Conservation (phyloP, 2,329 filamentous ascomycete genomes). For the Diaporthe capsici region DNA sequence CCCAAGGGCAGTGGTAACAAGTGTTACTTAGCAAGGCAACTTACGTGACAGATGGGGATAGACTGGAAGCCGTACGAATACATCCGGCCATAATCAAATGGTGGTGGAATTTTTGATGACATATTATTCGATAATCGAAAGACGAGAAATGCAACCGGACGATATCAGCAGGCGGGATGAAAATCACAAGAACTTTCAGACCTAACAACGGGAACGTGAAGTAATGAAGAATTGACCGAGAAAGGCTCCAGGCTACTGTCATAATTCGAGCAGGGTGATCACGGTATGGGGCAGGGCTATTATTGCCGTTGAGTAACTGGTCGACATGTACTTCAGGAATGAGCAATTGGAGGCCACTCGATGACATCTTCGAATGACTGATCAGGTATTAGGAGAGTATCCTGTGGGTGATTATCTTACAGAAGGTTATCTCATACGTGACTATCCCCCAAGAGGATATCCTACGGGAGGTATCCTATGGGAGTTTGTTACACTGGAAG, state of each 20-base stretch:
- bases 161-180: neutral
- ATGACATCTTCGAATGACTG: too few relatives aligned
- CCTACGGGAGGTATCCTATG: too few relatives aligned
- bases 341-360: neutral
- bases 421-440: too few relatives aligned
- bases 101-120: neutral
- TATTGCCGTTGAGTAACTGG: neutral
- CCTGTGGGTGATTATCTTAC: too few relatives aligned
- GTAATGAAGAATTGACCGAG: neutral
- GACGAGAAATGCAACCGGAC: neutral
- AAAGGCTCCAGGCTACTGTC: neutral
- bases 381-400: neutral
- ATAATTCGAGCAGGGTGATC: neutral
- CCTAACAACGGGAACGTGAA: too few relatives aligned
- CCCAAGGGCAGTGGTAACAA: neutral
- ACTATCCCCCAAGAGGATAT: neutral
- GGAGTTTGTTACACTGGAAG: too few relatives aligned
- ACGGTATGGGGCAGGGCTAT: too few relatives aligned
- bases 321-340: neutral
- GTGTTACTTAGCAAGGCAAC: neutral
- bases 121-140: neutral
- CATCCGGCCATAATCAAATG: neutral
- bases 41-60: neutral
- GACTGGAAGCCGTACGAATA: neutral
- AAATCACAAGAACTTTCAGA: too few relatives aligned